A percentile compares a stretch with the other conserved stretches of the same genome.
phyloP scores from a whole-genome alignment of 225 moss, liverwort and hornwort species.

The Physcomitrellopsis africana region DNA sequence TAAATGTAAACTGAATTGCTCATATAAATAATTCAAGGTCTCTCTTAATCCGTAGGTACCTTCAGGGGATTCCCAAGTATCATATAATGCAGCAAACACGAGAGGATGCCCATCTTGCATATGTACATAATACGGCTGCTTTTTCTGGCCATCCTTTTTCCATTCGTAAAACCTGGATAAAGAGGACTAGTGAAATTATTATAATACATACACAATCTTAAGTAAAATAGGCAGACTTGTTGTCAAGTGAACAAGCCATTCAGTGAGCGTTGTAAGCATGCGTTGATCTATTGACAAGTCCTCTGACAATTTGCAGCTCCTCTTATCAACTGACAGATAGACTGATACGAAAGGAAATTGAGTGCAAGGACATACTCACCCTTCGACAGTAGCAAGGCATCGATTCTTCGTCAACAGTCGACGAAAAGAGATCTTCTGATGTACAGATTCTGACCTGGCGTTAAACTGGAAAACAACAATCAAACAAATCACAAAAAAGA shows the following conservation, averaged over 20 bases:
- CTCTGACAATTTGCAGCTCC: slow-evolving; percentile 7
- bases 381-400: slow-evolving; percentile 82
- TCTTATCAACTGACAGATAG: slow-evolving; percentile 9
- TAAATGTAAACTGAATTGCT: background rate
- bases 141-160: slow-evolving; percentile 97
- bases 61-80: slow-evolving; percentile 88
- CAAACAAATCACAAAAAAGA: slow-evolving; percentile 15
- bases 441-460: slow-evolving; percentile 94
- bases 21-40: slow-evolving; percentile 2
- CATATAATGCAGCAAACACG: slow-evolving; percentile 90
- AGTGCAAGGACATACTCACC: slow-evolving; percentile 54
- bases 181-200: background rate
- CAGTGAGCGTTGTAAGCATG: slow-evolving; percentile 3
- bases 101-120: slow-evolving; percentile 73
- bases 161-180: slow-evolving; percentile 87
- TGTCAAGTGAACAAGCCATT: background rate
- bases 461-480: slow-evolving; percentile 69
- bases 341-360: background rate
- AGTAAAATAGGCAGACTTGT: slow-evolving; percentile 1
- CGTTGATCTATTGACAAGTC: background rate
- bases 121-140: slow-evolving; percentile 92
- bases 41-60: slow-evolving; percentile 45
- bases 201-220: background rate
- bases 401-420: slow-evolving; percentile 83
- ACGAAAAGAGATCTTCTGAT: slow-evolving; percentile 79